Evolutionary conservation across 2,329 filamentous ascomycete genomes (phyloP), one percentile per base, ranked within the genome.

Genomic region (Ceratocystis destructans): DNA sequence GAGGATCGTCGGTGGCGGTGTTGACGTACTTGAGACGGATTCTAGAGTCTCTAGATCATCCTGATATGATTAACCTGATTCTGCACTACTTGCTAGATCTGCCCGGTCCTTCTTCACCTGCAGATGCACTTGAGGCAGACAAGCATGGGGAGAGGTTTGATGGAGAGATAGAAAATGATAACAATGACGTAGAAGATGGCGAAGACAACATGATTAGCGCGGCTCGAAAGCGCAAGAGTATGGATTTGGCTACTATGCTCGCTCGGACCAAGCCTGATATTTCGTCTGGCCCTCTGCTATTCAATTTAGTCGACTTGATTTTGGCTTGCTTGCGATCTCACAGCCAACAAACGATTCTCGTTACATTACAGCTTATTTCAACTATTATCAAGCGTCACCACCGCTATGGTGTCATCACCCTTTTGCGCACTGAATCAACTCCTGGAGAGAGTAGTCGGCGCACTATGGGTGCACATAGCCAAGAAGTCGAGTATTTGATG

Each of bases 1-100:
- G 93, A 70, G 94, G 94, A 65, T 99, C 94, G 5, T 96, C 94
- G 0, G 91, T 97, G 25, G 94, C 94, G 2, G 94, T 99, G 12
- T 80, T 97, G 69, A 96, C 92, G 1, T 97, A 99, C 74, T 80
- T 99, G 45, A 87, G 89, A 67, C 87, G 89, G 53, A 96, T 97
- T 66, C 81, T 99, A 5, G 92, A 96, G 74, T 88, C 90, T 0
- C 80, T 99, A 15, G 90, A 96, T 69, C 91, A 97, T 73, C 89
- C 90, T 6, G 92, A 97, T 72, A 87, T 99, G 78, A 90, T 96
- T 68, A 89, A 96, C 70, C 87, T 96, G 68, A 94, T 97, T 64
- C 82, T 99, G 5, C 89, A 92, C 70, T 99, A 97, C 73, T 82
- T 99, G 1, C 80, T 99, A 37, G 93, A 90, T 17, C 82, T 96